Evolutionary conservation across 2,329 filamentous ascomycete species (phyloP).

Genomic region (Scedosporium boydii): DNA sequence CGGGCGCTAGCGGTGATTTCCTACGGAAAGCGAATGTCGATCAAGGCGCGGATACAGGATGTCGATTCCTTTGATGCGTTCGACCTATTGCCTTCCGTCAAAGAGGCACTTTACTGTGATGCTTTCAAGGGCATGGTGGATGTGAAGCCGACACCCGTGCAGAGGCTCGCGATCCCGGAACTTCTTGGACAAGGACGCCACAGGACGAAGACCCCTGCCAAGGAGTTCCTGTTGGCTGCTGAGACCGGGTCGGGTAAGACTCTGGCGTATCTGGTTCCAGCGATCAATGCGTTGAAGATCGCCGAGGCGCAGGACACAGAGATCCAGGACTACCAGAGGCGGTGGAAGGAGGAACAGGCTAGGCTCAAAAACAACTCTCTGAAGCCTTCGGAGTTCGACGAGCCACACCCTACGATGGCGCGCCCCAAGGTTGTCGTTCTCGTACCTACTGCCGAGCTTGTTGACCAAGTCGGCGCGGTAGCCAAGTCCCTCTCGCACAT

Average conservation of each 20-base stretch:
- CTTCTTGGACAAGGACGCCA: slow-evolving; percentile 48
- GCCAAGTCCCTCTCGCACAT: slow-evolving; percentile 76
- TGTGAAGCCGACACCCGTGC: slow-evolving; percentile 76
- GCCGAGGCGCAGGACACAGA: slow-evolving; percentile 54
- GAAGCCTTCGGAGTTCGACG: slow-evolving; percentile 56
- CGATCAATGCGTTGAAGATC: slow-evolving; percentile 75
- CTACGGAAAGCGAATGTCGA: slow-evolving; percentile 53
- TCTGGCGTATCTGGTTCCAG: slow-evolving; percentile 79
- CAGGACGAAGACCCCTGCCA: slow-evolving; percentile 20
- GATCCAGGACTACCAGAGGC: slow-evolving; percentile 47
- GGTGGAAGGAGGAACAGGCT: slow-evolving; percentile 44
- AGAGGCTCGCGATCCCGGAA: slow-evolving; percentile 78
- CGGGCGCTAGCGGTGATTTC: slow-evolving; percentile 64
- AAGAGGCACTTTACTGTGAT: slow-evolving; percentile 62
- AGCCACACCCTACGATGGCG: slow-evolving; percentile 63
- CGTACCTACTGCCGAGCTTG: slow-evolving; percentile 86
- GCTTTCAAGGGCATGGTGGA: slow-evolving; percentile 67
- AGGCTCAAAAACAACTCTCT: slow-evolving; percentile 43
- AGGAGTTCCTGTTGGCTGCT: slow-evolving; percentile 73
- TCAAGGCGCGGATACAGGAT: slow-evolving; percentile 49
- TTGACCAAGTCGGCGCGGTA: slow-evolving; percentile 73
- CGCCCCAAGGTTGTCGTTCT: slow-evolving; percentile 78
- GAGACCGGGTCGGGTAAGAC: slow-evolving; percentile 98
- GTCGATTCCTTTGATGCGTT: slow-evolving; percentile 77
- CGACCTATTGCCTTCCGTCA: slow-evolving; percentile 60